A percentile compares a stretch with the other conserved stretches of the same genome.
phyloP scores from a whole-genome alignment of 495 filamentous ascomycete species.

The Hyaloscypha finlandica region DNA sequence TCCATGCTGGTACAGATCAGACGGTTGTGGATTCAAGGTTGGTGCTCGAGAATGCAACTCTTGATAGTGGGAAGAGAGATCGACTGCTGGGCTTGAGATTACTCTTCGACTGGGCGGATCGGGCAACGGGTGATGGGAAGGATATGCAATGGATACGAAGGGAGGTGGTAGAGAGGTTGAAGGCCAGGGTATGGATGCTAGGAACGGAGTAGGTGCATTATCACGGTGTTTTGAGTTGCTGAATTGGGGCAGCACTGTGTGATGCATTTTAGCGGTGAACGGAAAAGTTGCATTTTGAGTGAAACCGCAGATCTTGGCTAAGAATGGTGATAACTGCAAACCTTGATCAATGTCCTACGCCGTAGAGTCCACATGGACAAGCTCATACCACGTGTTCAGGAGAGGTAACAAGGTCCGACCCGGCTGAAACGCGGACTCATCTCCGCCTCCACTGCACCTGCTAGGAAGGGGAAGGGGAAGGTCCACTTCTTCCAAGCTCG shows the following conservation, averaged over 20 bases:
- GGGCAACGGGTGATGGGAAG: conserved; percentile 23
- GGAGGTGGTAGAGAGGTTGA: conserved; percentile 56
- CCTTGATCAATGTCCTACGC: no score
- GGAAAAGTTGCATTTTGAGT: background rate
- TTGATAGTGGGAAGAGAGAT: conserved; percentile 64
- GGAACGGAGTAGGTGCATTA: conserved; percentile 30
- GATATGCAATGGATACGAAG: conserved; percentile 51
- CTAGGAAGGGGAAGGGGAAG: no score
- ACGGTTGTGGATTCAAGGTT: conserved; percentile 81
- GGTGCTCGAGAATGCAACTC: conserved; percentile 62
- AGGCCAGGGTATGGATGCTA: conserved; percentile 56
- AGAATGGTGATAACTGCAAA: no score
- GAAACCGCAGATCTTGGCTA: no score
- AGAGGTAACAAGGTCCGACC: no score
- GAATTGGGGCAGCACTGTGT: background rate
- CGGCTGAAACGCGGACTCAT: no score
- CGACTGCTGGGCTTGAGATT: conserved; percentile 72
- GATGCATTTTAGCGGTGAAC: background rate
- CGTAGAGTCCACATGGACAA: no score
- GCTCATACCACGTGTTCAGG: no score
- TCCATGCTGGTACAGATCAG: conserved; percentile 48
- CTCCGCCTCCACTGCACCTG: no score
- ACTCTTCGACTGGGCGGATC: conserved; percentile 81
- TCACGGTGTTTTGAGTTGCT: background rate
- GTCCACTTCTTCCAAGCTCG: no score